Evolutionary conservation across 2,329 filamentous ascomycete species (phyloP).

Genomic region (Trichoderma breve): DNA sequence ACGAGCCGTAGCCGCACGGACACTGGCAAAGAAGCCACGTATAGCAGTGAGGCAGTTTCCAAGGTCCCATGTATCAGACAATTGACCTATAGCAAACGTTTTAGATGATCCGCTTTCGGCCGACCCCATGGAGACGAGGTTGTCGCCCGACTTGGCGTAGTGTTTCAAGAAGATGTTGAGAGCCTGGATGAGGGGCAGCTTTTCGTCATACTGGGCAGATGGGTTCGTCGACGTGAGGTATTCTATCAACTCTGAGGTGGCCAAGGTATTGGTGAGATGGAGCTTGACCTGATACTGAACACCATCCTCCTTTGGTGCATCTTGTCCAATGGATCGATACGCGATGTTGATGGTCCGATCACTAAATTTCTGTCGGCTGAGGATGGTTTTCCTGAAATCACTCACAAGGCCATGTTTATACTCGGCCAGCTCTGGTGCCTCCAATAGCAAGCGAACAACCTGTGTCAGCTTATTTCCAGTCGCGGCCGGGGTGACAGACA

Average conservation of each 20-base stretch:
- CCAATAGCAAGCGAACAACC: conserved; percentile 26
- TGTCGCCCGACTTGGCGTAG: conserved; percentile 29
- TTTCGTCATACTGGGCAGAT: conserved; percentile 25
- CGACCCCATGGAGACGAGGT: conserved; percentile 31
- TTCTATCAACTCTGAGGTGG: conserved; percentile 26
- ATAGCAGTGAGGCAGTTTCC: conserved; percentile 30
- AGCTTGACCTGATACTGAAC: conserved; percentile 27
- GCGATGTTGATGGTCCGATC: conserved; percentile 15
- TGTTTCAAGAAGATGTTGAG: conserved; percentile 32
- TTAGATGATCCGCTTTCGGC: conserved; percentile 31
- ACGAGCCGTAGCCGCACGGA: conserved; percentile 20
- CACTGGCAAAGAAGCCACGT: conserved; percentile 30
- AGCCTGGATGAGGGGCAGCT: conserved; percentile 27
- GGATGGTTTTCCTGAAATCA: conserved; percentile 35
- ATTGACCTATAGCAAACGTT: conserved; percentile 26
- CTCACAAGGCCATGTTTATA: conserved; percentile 29
- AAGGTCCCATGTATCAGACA: conserved; percentile 25
- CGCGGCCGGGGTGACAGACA: conserved; percentile 12
- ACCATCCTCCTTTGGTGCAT: conserved; percentile 26
- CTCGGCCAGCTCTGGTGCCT: conserved; percentile 22
- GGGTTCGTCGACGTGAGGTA: conserved; percentile 30
- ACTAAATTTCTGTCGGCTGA: conserved; percentile 29
- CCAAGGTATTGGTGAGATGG: conserved; percentile 27
- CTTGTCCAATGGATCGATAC: conserved; percentile 33
- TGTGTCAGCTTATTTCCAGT: conserved; percentile 20